A percentile compares a stretch with the other conserved stretches of the same genome.
Conservation (phyloP, 164 flowering plant species). For the Tetrastigma voinierianum region DNA sequence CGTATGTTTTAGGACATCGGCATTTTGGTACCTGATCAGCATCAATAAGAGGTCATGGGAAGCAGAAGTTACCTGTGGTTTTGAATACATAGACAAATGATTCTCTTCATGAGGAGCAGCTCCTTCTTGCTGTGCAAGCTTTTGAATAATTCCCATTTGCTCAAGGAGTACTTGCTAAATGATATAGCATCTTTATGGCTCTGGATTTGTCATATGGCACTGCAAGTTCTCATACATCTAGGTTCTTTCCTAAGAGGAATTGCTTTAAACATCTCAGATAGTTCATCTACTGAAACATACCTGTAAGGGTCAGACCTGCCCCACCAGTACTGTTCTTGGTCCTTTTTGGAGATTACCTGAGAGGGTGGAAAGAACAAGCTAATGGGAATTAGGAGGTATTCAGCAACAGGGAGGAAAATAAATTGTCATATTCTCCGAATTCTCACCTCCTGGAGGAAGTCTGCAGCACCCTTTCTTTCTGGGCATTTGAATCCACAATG, state of each 20-base stretch:
- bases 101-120: slow-evolving; percentile 51
- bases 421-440: background rate
- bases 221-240: slow-evolving; percentile 36
- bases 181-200: slow-evolving; percentile 32
- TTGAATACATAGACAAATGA: slow-evolving; percentile 51
- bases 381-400: background rate
- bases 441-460: slow-evolving; percentile 68
- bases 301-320: slow-evolving; percentile 33
- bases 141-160: slow-evolving; percentile 51
- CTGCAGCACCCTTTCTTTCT: slow-evolving; percentile 65
- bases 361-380: background rate
- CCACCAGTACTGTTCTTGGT: slow-evolving; percentile 67
- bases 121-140: slow-evolving; percentile 54
- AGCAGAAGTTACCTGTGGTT: slow-evolving; percentile 42
- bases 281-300: slow-evolving; percentile 42
- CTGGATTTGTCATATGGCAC: slow-evolving; percentile 37
- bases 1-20: background rate
- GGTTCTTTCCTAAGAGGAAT: slow-evolving; percentile 27
- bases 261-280: slow-evolving; percentile 34
- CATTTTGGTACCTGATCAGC: background rate
- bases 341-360: slow-evolving; percentile 62
- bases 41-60: background rate
- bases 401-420: background rate
- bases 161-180: slow-evolving; percentile 32
- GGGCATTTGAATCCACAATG: slow-evolving; percentile 68